phyloP scores from a whole-genome alignment of 2,329 filamentous ascomycete species.

The Blumeria hordei region DNA sequence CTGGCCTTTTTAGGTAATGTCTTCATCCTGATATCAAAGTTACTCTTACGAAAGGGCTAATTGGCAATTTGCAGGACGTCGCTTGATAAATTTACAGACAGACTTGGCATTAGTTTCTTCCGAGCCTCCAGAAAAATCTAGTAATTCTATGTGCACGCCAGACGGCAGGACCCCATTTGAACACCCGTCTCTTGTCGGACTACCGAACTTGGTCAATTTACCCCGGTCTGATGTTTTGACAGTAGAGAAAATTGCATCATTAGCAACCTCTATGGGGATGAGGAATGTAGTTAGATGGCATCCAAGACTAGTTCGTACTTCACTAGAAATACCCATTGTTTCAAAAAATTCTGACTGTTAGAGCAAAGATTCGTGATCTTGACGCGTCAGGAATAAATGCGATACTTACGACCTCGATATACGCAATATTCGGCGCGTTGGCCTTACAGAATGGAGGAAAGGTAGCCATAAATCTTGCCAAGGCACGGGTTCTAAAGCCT shows the following conservation, averaged over 20 bases:
- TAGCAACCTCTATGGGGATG: slow-evolving; percentile 50
- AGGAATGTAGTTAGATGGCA: slow-evolving; percentile 66
- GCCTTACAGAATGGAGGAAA: slow-evolving; percentile 70
- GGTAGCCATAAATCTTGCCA: slow-evolving; percentile 48
- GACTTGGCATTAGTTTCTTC: slow-evolving; percentile 34
- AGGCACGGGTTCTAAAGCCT: slow-evolving; percentile 29
- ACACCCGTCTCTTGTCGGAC: slow-evolving; percentile 44
- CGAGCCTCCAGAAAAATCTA: slow-evolving; percentile 11
- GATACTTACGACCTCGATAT: slow-evolving; percentile 54
- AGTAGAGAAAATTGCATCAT: slow-evolving; percentile 36
- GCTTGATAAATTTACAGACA: slow-evolving; percentile 32
- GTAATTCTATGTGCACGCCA: slow-evolving; percentile 8
- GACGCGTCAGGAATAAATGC: slow-evolving; percentile 46
- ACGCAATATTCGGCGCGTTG: slow-evolving; percentile 70
- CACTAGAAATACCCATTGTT: not conserved
- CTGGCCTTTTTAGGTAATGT: slow-evolving; percentile 63
- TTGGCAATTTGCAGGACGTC: slow-evolving; percentile 24
- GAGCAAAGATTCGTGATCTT: slow-evolving; percentile 36
- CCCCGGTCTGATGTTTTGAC: slow-evolving; percentile 37
- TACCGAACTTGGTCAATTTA: slow-evolving; percentile 42
- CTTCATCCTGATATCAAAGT: not conserved
- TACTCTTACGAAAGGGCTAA: slow-evolving; percentile 6
- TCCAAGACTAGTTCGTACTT: slow-evolving; percentile 40
- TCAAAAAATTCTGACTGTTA: slow-evolving; percentile 7
- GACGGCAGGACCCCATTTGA: slow-evolving; percentile 34